Conservation (phyloP, 2,329 filamentous ascomycete genomes). For the Stagonosporopsis cucurbitacearum region DNA sequence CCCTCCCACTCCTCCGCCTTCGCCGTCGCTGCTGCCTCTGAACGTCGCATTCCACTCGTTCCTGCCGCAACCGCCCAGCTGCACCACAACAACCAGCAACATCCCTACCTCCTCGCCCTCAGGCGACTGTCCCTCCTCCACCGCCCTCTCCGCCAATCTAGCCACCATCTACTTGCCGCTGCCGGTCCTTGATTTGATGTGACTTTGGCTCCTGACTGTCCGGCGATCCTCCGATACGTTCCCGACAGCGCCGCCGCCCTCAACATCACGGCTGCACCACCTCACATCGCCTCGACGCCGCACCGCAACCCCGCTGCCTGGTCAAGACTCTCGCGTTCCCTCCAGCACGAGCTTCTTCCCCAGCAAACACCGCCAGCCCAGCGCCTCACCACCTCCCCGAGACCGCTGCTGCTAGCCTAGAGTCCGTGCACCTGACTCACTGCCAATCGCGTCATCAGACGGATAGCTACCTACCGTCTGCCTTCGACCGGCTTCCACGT, state of each 20-base stretch:
- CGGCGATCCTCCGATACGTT: conserved; percentile 33
- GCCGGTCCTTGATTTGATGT: conserved; percentile 45
- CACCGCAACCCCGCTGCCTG: conserved; percentile 27
- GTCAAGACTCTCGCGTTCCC: conserved; percentile 35
- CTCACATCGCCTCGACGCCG: conserved; percentile 25
- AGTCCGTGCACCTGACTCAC: conserved; percentile 49
- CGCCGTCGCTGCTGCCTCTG: conserved; percentile 21
- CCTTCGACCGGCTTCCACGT: conserved; percentile 43
- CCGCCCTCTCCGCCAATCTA: conserved; percentile 37
- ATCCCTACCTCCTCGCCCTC: conserved; percentile 29
- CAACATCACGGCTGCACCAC: conserved; percentile 24
- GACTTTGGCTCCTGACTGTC: conserved; percentile 34
- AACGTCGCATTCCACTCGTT: conserved; percentile 36
- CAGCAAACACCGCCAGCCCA: conserved; percentile 37
- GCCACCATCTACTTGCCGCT: conserved; percentile 37
- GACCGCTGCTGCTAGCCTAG: conserved; percentile 23
- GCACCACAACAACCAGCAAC: conserved; percentile 24
- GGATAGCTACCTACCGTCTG: conserved; percentile 32
- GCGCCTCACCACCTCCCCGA: conserved; percentile 27
- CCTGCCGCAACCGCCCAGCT: conserved; percentile 37
- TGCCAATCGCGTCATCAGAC: conserved; percentile 37
- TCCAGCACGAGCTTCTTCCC: conserved; percentile 27
- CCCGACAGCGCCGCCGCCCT: conserved; percentile 30
- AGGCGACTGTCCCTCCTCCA: conserved; percentile 24
- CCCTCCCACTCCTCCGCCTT: conserved; percentile 12